Percentiles rank a stretch among this genome's conserved stretches.
phyloP scores from a whole-genome alignment of 176 grass and related monocot species.

The Carex myosuroides region DNA sequence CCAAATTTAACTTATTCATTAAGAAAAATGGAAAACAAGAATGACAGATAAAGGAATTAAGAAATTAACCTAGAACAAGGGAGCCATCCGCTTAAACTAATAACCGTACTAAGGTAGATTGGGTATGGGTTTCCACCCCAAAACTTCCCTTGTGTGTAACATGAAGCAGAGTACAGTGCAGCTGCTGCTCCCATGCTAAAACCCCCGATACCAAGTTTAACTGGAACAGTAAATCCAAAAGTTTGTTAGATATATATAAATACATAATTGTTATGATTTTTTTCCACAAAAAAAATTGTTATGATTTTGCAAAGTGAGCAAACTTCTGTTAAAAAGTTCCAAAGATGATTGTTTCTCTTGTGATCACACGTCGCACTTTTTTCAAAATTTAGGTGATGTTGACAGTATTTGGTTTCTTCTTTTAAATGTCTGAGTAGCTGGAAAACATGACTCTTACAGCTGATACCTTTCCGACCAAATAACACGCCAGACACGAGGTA shows the following conservation, averaged over 20 bases:
- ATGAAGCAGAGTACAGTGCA: constrained; percentile 72
- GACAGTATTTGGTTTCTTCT: not conserved
- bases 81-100: constrained; percentile 92
- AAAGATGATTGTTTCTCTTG: not conserved
- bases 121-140: constrained; percentile 50
- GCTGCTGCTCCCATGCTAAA: constrained; percentile 84
- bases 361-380: not conserved
- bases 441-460: not conserved
- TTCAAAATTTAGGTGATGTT: not conserved
- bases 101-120: constrained; percentile 44
- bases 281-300: not conserved
- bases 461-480: not conserved
- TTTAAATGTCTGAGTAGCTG: not conserved
- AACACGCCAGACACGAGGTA: not conserved
- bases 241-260: not conserved
- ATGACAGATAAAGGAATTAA: not conserved
- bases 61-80: constrained; percentile 66
- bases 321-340: not conserved
- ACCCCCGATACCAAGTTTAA: constrained; percentile 89
- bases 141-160: constrained; percentile 73
- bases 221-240: constrained; percentile 25
- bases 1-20: not conserved
- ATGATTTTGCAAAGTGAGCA: not conserved
- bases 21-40: not conserved
- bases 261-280: not conserved